Conservation (phyloP, 768 basidiomycete genomes). For the Leccinum sublutescens region DNA sequence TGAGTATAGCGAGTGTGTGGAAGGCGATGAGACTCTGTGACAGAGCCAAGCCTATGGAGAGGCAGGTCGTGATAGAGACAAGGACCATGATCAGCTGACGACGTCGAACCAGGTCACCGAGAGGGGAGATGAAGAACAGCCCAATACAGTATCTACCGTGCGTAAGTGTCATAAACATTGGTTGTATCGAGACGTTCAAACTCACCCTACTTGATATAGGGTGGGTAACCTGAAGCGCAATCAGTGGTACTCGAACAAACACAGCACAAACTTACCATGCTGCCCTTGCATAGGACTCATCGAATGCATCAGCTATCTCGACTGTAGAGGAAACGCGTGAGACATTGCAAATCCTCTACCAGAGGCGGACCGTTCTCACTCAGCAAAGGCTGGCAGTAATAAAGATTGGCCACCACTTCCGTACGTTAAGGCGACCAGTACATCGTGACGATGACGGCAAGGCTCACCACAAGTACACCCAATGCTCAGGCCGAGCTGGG, state of each 20-base stretch:
- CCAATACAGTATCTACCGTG: slow-evolving; percentile 25
- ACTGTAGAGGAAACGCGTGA: slow-evolving; percentile 10
- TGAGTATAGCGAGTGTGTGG: slow-evolving; percentile 35
- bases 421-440: neutral
- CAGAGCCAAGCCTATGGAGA: slow-evolving; percentile 42
- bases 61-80: slow-evolving; percentile 30
- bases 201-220: slow-evolving; percentile 64
- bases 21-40: slow-evolving; percentile 33
- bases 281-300: slow-evolving; percentile 32
- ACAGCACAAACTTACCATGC: slow-evolving; percentile 25
- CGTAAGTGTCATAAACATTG: neutral
- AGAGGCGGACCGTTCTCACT: slow-evolving; percentile 40
- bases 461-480: slow-evolving; percentile 45
- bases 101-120: slow-evolving; percentile 46
- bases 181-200: neutral
- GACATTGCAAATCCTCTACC: neutral
- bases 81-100: slow-evolving; percentile 40
- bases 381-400: slow-evolving; percentile 79
- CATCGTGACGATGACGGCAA: slow-evolving; percentile 6
- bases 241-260: neutral
- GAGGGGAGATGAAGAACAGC: slow-evolving; percentile 43
- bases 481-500: slow-evolving; percentile 48
- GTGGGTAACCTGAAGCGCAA: slow-evolving; percentile 52
- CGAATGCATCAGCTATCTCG: slow-evolving; percentile 38
- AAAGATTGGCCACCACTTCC: slow-evolving; percentile 61